Conservation (phyloP, 805 yeast genomes). For the Schwanniomyces occidentalis region DNA sequence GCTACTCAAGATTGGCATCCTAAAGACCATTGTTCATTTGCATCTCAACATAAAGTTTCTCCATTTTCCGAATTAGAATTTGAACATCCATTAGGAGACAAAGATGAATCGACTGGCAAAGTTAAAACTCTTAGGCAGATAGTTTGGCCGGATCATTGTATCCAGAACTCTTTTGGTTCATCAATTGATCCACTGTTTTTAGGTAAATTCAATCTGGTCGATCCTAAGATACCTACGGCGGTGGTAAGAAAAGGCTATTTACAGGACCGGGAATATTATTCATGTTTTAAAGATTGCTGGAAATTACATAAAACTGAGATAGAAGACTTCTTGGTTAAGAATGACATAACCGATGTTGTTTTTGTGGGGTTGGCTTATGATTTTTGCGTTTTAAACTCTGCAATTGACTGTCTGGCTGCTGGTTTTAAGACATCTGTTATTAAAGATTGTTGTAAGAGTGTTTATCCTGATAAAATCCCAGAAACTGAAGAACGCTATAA, state of each 20-base stretch:
- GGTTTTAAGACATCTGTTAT: slow-evolving; percentile 71
- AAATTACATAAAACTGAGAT: slow-evolving; percentile 68
- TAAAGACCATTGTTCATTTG: slow-evolving; percentile 73
- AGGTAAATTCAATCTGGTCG: slow-evolving; percentile 31
- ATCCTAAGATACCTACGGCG: slow-evolving; percentile 32
- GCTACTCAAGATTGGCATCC: slow-evolving; percentile 94
- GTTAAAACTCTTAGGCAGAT: slow-evolving; percentile 38
- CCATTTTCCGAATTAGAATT: slow-evolving; percentile 56
- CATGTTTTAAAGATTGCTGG: slow-evolving; percentile 86
- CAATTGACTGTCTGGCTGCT: slow-evolving; percentile 58
- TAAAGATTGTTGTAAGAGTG: slow-evolving; percentile 55
- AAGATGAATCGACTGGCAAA: slow-evolving; percentile 23
- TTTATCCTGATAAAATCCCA: slow-evolving; percentile 42
- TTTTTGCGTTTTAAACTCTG: slow-evolving; percentile 79
- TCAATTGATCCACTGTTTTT: slow-evolving; percentile 54
- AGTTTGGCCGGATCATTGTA: slow-evolving; percentile 93
- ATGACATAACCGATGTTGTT: slow-evolving; percentile 58
- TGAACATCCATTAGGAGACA: slow-evolving; percentile 46
- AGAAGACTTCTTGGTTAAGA: slow-evolving; percentile 43
- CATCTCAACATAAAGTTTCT: slow-evolving; percentile 54
- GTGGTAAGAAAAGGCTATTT: slow-evolving; percentile 71
- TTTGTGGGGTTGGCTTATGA: slow-evolving; percentile 87
- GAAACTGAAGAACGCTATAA: slow-evolving; percentile 36
- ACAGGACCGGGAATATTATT: slow-evolving; percentile 78
- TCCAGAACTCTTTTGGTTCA: slow-evolving; percentile 70